phyloP scores from a whole-genome alignment of 805 yeast species.

The Wickerhamiella shivajii region DNA sequence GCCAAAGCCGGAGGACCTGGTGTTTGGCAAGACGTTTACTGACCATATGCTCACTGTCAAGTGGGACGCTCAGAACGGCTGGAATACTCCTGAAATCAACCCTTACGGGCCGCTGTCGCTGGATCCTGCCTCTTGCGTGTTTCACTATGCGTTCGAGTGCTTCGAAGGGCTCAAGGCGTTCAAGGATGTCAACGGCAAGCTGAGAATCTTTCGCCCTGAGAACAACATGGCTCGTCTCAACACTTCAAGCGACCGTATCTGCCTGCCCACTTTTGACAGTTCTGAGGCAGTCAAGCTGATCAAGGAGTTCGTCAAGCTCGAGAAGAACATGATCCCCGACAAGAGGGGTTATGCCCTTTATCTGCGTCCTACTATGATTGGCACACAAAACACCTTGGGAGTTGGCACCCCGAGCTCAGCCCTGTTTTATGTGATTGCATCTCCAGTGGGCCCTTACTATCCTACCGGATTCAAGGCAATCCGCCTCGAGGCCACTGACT shows the following conservation, averaged over 20 bases:
- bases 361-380: conserved; percentile 89
- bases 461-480: conserved; percentile 94
- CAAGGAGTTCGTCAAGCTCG: conserved; percentile 60
- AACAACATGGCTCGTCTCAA: conserved; percentile 88
- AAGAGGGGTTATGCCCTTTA: conserved; percentile 84
- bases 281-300: conserved; percentile 64
- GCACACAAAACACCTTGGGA: conserved; percentile 80
- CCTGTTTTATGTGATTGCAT: conserved; percentile 68
- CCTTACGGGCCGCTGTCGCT: conserved; percentile 66
- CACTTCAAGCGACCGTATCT: conserved; percentile 74
- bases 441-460: conserved; percentile 96
- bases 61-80: conserved; percentile 65
- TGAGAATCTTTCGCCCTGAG: conserved; percentile 81
- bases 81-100: conserved; percentile 78
- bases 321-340: conserved; percentile 64
- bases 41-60: conserved; percentile 78
- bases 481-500: conserved; percentile 82
- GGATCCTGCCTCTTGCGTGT: conserved; percentile 82
- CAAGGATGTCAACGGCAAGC: conserved; percentile 37
- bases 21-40: conserved; percentile 65
- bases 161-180: conserved; percentile 96
- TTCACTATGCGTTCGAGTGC: conserved; percentile 89
- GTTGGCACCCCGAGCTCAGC: conserved; percentile 75
- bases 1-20: conserved; percentile 46
- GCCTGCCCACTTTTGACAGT: conserved; percentile 72